Evolutionary conservation across 177 flowering plant species (phyloP), one percentile per base, ranked within the genome.

Genomic region (Vitis hybrid): DNA sequence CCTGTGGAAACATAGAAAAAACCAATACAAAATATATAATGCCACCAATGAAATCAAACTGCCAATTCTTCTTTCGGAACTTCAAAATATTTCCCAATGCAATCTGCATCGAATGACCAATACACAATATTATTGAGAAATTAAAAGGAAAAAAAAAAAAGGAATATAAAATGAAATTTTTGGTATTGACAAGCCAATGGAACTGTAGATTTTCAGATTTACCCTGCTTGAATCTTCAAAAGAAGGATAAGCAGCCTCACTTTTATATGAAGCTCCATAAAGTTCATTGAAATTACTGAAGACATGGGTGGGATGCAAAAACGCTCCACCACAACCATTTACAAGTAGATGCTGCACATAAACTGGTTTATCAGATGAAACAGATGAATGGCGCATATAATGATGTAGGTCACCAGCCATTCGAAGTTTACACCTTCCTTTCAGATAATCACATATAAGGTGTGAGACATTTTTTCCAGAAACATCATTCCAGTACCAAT

Each of bases 261-360:
- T 75, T 62, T 92, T 97, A 69, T 91, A 96, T 2, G 86, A 46
- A 67, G 82, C 77, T 52, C 92, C 98, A 78, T 75, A 82, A 61
- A 69, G 76, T 65, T 82, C 83, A 21, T 82, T 81, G 71, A 96
- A 96, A 72, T 87, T 80, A 69, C 88, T 85, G 75, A 96, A 96
- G 65, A 89, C 93, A 74, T 96, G 99, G 51, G 99, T 96, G 68
- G 99, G 99, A 76, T 96, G 98, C 82, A 96, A 81, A 86, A 96
- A 96, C 54, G 99, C 98, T 65, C 99, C 99, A 74, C 99, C 99
- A 79, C 98, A 92, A 60, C 99, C 99, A 87, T 96, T 96, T n/a
- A 96, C 99, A 79, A 96, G 89, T 49, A 96, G 79, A 82, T 96
- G 97, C 48, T 91, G 96, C 66, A 94, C 97, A 81, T 83, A 76